Evolutionary conservation across 176 grass and related monocot species (phyloP).

Genomic region (Ensete glaucum): DNA sequence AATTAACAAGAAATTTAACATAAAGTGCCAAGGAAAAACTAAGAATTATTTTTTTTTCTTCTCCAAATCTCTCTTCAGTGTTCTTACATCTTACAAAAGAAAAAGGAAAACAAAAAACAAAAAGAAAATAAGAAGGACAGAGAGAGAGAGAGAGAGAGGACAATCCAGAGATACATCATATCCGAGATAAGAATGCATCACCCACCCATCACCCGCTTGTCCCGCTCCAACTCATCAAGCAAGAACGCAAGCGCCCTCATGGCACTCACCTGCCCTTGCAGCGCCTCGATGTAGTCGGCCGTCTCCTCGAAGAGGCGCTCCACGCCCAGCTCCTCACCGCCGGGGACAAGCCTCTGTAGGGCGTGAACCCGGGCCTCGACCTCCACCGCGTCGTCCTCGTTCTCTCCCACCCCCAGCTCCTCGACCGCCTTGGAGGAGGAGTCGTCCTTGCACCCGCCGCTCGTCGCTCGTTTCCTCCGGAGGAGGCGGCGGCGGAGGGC

Average conservation of each 20-base stretch:
- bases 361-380: constrained; percentile 38
- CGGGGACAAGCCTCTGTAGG: constrained; percentile 58
- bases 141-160: too few species aligned
- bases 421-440: background rate
- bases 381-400: constrained; percentile 19
- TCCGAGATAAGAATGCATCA: background rate
- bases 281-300: constrained; percentile 63
- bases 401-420: background rate
- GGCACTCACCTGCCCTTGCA: constrained; percentile 53
- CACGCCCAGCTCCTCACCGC: constrained; percentile 49
- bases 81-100: too few species aligned
- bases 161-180: too few species aligned
- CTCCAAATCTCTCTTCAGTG: too few species aligned
- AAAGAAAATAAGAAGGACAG: too few species aligned
- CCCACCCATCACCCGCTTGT: background rate
- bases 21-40: too few species aligned
- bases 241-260: constrained; percentile 61
- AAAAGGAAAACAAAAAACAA: too few species aligned
- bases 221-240: constrained; percentile 40
- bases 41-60: too few species aligned
- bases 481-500: constrained; percentile 30
- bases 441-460: constrained; percentile 7
- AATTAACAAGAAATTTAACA: too few species aligned
- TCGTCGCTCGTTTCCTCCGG: background rate
- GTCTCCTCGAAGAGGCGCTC: constrained; percentile 75